phyloP scores from a whole-genome alignment of 345 rosid species.

The Ceriops decandra region DNA sequence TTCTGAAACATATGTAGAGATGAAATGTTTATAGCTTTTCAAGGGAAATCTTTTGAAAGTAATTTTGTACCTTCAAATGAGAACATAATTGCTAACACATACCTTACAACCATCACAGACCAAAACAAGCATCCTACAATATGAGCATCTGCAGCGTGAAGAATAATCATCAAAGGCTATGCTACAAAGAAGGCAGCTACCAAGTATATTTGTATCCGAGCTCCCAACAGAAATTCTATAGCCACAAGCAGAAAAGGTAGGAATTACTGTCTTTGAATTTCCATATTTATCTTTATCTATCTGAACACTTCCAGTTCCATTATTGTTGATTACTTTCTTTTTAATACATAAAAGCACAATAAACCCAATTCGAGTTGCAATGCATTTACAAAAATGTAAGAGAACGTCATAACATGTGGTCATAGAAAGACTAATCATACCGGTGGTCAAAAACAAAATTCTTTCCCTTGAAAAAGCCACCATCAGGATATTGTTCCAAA shows the following conservation, averaged over 20 bases:
- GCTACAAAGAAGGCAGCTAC: conserved; percentile 72
- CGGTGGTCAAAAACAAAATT: conserved; percentile 94
- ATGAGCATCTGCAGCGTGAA: conserved; percentile 69
- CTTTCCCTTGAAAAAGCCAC: conserved; percentile 91
- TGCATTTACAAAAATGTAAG: background rate
- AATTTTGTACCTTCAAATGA: background rate
- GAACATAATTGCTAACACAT: conserved; percentile 3
- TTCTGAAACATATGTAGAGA: background rate
- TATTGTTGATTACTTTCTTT: background rate
- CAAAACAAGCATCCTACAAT: conserved; percentile 89
- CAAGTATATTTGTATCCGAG: conserved; percentile 48
- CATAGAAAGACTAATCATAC: conserved; percentile 34
- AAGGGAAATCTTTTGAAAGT: background rate
- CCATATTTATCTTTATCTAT: background rate
- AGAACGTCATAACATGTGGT: background rate
- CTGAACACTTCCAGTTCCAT: background rate
- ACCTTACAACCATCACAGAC: conserved; percentile 80
- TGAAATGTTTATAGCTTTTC: background rate
- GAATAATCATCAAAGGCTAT: conserved; percentile 76
- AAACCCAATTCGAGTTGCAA: background rate
- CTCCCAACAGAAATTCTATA: conserved; percentile 89
- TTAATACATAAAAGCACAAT: background rate
- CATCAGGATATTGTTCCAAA: conserved; percentile 84
- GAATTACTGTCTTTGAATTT: background rate
- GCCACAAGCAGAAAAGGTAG: conserved; percentile 14